Evolutionary conservation across 2,329 filamentous ascomycete genomes (phyloP).

Genomic region (Hypomyces perniciosus): DNA sequence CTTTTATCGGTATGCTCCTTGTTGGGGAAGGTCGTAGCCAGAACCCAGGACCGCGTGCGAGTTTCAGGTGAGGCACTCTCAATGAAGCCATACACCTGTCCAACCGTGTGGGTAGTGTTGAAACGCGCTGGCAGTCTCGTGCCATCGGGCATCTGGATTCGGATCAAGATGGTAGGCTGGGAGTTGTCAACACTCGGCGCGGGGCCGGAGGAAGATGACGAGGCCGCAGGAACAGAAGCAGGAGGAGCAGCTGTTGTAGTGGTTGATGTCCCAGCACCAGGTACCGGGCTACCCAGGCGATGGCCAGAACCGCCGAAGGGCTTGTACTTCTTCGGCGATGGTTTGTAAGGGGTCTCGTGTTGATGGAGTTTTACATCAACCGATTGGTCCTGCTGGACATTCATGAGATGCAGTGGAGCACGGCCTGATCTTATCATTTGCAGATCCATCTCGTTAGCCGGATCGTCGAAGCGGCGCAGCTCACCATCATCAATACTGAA

Average conservation of each 20-base stretch:
- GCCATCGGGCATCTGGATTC: slow-evolving; percentile 74
- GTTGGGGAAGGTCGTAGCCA: slow-evolving; percentile 78
- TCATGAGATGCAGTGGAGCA: slow-evolving; percentile 71
- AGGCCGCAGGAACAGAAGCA: slow-evolving; percentile 26
- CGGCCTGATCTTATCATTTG: slow-evolving; percentile 71
- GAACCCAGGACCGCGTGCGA: slow-evolving; percentile 57
- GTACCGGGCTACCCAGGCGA: slow-evolving; percentile 70
- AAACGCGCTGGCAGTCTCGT: slow-evolving; percentile 73
- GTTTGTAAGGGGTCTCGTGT: slow-evolving; percentile 64
- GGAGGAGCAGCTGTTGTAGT: slow-evolving; percentile 20
- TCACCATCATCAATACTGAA: slow-evolving; percentile 81
- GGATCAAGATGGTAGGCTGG: slow-evolving; percentile 62
- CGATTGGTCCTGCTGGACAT: slow-evolving; percentile 66
- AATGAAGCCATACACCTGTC: slow-evolving; percentile 72
- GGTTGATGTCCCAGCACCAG: slow-evolving; percentile 41
- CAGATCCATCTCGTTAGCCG: slow-evolving; percentile 64
- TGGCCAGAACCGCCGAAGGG: slow-evolving; percentile 68
- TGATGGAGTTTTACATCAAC: slow-evolving; percentile 75
- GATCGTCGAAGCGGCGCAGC: slow-evolving; percentile 73
- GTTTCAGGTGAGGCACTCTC: slow-evolving; percentile 55
- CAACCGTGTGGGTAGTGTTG: slow-evolving; percentile 72
- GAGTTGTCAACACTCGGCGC: slow-evolving; percentile 51
- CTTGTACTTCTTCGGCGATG: slow-evolving; percentile 68
- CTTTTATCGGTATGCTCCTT: slow-evolving; percentile 69
- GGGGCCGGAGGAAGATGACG: slow-evolving; percentile 27